A percentile compares a stretch with the other conserved stretches of the same genome.
Conservation (phyloP, 495 filamentous ascomycete genomes). For the Acidiella bohemica region DNA sequence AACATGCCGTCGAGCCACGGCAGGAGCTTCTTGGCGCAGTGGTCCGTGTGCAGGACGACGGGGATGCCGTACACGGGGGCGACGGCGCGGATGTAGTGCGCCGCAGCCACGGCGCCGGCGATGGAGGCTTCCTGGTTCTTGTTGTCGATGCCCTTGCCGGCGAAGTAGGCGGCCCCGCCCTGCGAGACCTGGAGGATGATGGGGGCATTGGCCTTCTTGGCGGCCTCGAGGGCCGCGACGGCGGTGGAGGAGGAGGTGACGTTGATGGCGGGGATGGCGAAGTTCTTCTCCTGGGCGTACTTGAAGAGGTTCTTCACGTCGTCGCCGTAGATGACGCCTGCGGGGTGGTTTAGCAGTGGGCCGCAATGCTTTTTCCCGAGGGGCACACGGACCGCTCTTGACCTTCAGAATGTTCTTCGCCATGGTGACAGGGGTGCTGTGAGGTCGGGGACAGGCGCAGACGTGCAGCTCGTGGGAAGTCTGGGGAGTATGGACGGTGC, state of each 20-base stretch:
- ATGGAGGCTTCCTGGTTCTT: constrained; percentile 76
- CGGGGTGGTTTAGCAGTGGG: no score
- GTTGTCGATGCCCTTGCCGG: constrained; percentile 85
- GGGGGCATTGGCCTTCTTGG: constrained; percentile 72
- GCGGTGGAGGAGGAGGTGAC: constrained; percentile 87
- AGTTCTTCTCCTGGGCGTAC: constrained; percentile 69
- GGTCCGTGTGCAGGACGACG: constrained; percentile 79
- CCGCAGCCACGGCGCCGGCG: constrained; percentile 71
- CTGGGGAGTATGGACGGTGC: no score
- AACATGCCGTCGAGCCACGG: constrained; percentile 91
- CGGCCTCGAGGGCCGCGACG: constrained; percentile 81
- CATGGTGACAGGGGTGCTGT: no score
- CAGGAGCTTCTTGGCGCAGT: constrained; percentile 35
- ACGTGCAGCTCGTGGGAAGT: no score
- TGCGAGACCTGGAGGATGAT: constrained; percentile 86
- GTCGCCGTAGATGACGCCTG: neutral
- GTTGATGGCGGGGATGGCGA: constrained; percentile 88
- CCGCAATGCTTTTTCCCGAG: no score
- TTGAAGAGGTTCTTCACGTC: constrained; percentile 47
- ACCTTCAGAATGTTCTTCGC: no score
- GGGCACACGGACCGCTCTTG: no score
- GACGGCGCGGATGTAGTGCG: constrained; percentile 84
- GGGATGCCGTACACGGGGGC: constrained; percentile 81
- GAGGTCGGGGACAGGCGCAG: no score
- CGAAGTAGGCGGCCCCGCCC: constrained; percentile 89